Conservation (phyloP, 805 yeast species). For the Candida incommunis region DNA sequence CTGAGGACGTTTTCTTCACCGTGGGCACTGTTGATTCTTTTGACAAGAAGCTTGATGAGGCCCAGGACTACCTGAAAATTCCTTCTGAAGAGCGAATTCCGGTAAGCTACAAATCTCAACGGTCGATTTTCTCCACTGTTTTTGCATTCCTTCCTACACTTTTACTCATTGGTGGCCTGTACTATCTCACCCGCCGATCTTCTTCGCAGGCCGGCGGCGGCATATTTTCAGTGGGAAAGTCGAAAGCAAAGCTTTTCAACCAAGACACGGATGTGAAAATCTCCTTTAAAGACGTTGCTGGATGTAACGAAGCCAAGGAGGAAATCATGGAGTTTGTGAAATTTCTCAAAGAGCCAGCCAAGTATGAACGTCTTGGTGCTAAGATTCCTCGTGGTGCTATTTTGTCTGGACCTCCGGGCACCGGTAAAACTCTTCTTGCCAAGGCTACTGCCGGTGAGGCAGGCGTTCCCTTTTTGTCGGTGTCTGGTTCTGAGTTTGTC, state of each 20-base stretch:
- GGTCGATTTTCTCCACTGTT: slow-evolving; percentile 46
- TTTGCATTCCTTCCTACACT: slow-evolving; percentile 80
- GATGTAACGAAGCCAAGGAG: slow-evolving; percentile 91
- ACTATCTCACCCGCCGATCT: slow-evolving; percentile 63
- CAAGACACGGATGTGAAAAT: slow-evolving; percentile 83
- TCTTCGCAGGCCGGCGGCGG: slow-evolving; percentile 59
- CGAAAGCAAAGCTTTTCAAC: slow-evolving; percentile 82
- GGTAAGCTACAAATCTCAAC: slow-evolving; percentile 62
- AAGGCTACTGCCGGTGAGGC: slow-evolving; percentile 99
- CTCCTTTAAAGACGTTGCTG: slow-evolving; percentile 90
- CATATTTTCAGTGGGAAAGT: slow-evolving; percentile 70
- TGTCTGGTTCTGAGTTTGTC: slow-evolving; percentile 94
- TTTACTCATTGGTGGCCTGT: slow-evolving; percentile 75
- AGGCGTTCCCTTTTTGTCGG: slow-evolving; percentile 90
- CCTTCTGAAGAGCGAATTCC: slow-evolving; percentile 60
- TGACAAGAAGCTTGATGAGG: slow-evolving; percentile 62
- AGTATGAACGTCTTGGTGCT: slow-evolving; percentile 89
- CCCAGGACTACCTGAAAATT: slow-evolving; percentile 56
- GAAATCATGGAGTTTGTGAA: slow-evolving; percentile 97
- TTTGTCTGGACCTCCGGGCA: slow-evolving; percentile 97
- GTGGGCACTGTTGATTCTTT: slow-evolving; percentile 85
- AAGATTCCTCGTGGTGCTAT: slow-evolving; percentile 98
- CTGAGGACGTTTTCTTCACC: slow-evolving; percentile 41
- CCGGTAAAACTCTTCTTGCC: slow-evolving; percentile 94
- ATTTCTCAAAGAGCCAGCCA: slow-evolving; percentile 78